Percentiles rank a stretch among this genome's conserved stretches.
Conservation (phyloP, 2,329 filamentous ascomycete species). For the Penicillium fuscoglaucum region DNA sequence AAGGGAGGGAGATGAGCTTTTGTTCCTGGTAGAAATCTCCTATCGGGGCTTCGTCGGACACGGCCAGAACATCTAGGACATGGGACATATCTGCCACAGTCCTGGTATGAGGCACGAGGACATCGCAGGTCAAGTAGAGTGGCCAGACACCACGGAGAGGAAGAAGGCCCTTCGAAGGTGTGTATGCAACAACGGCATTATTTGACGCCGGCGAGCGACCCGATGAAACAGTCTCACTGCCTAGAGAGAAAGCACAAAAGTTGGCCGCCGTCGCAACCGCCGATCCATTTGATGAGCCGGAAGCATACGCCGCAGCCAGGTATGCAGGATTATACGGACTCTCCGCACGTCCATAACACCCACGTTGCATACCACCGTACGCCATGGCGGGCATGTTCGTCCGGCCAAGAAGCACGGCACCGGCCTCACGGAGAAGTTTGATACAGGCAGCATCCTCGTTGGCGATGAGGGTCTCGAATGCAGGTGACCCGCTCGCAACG, state of each 20-base stretch:
- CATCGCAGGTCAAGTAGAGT: slow-evolving; percentile 58
- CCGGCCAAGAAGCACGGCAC: slow-evolving; percentile 54
- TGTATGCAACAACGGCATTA: slow-evolving; percentile 58
- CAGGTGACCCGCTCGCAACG: slow-evolving; percentile 56
- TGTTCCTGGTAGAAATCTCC: slow-evolving; percentile 60
- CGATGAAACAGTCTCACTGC: slow-evolving; percentile 57
- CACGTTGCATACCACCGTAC: slow-evolving; percentile 59
- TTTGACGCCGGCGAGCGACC: slow-evolving; percentile 59
- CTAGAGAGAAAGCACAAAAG: slow-evolving; percentile 56
- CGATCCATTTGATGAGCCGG: slow-evolving; percentile 60
- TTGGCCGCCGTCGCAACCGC: slow-evolving; percentile 53
- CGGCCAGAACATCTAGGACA: slow-evolving; percentile 52
- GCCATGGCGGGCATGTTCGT: slow-evolving; percentile 65
- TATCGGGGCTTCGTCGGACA: slow-evolving; percentile 41
- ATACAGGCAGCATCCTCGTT: slow-evolving; percentile 56
- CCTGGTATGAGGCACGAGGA: slow-evolving; percentile 55
- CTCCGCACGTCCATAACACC: slow-evolving; percentile 57
- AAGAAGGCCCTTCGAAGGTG: slow-evolving; percentile 55
- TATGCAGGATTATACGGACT: slow-evolving; percentile 58
- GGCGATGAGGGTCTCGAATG: slow-evolving; percentile 53
- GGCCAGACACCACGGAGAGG: slow-evolving; percentile 57
- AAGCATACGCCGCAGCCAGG: slow-evolving; percentile 56
- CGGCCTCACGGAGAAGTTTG: slow-evolving; percentile 48
- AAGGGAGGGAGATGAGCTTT: slow-evolving; percentile 45
- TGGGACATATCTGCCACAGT: slow-evolving; percentile 53